Evolutionary conservation across 2,329 filamentous ascomycete species (phyloP).

Genomic region (Apiospora aurea): DNA sequence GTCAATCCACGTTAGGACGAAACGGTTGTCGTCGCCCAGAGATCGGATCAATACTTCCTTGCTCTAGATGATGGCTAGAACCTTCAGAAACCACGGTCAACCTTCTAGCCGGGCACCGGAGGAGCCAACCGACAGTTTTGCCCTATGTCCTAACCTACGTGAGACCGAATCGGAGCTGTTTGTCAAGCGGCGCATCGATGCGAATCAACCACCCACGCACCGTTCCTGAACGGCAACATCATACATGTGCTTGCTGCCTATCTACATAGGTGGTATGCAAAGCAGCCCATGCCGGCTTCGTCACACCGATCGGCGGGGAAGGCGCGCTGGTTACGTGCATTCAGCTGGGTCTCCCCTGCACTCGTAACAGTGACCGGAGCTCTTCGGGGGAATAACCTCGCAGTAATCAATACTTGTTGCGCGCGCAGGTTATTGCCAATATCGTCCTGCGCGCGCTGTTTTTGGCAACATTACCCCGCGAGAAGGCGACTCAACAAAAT

Average conservation of each 20-base stretch:
- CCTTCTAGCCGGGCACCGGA: neutral
- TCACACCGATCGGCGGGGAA: slow-evolving; percentile 11
- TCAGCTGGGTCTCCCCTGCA: no score
- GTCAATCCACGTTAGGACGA: neutral
- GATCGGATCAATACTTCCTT: slow-evolving; percentile 9
- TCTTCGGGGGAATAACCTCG: neutral
- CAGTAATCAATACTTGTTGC: slow-evolving; percentile 2
- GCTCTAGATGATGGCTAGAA: neutral
- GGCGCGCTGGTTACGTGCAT: neutral
- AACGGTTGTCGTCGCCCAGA: neutral
- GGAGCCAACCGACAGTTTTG: neutral
- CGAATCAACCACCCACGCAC: neutral
- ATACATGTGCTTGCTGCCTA: slow-evolving; percentile 1
- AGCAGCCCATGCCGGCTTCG: neutral
- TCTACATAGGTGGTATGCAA: neutral
- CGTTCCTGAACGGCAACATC: neutral
- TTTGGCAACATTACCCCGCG: neutral
- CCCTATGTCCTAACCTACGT: no score
- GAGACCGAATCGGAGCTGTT: neutral
- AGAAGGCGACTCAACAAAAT: neutral
- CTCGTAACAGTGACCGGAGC: slow-evolving; percentile 7
- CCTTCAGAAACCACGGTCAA: neutral
- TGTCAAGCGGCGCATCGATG: neutral
- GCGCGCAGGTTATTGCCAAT: slow-evolving; percentile 13
- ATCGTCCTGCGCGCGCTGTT: neutral